A percentile compares a stretch with the other conserved stretches of the same genome.
Evolutionary conservation across 2,329 filamentous ascomycete genomes (phyloP).

Genomic region (Dactylellina cionopaga): DNA sequence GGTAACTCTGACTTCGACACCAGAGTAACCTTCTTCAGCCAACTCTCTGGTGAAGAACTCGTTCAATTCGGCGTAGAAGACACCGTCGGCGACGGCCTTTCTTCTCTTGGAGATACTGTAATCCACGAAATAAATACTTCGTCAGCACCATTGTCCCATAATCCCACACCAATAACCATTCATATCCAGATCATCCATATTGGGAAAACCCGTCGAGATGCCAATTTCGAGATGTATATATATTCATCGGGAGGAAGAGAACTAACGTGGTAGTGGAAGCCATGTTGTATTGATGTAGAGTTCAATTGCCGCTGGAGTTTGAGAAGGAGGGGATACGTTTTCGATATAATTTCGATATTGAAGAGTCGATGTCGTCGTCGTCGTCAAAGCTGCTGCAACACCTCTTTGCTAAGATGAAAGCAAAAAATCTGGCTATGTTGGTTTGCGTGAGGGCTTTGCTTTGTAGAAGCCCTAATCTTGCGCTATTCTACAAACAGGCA

Average conservation of each 20-base stretch:
- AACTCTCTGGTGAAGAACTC: conserved; percentile 99
- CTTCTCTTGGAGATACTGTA: conserved; percentile 57
- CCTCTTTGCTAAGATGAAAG: neutral
- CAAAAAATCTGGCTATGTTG: conserved; percentile 35
- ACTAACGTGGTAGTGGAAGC: conserved; percentile 49
- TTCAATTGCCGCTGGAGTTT: conserved; percentile 15
- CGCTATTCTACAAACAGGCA: neutral
- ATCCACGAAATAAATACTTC: conserved; percentile 22
- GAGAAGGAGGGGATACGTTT: neutral
- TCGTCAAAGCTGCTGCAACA: conserved; percentile 39
- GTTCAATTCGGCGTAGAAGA: conserved; percentile 99
- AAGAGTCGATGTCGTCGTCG: conserved; percentile 32
- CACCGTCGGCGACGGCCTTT: conserved; percentile 94
- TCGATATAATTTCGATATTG: conserved; percentile 23
- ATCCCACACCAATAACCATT: neutral
- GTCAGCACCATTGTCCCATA: conserved; percentile 31
- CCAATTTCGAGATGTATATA: neutral
- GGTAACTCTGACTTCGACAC: conserved; percentile 99
- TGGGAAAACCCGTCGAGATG: neutral
- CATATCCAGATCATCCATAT: neutral
- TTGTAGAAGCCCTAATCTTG: conserved; percentile 42
- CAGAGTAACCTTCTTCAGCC: conserved; percentile 99
- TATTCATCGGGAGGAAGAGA: no score
- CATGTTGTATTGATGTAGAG: conserved; percentile 38
- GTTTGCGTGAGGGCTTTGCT: conserved; percentile 45